A percentile compares a stretch with the other conserved stretches of the same genome.
phyloP scores from a whole-genome alignment of 2,329 filamentous ascomycete species.

The Penicillium sp. region DNA sequence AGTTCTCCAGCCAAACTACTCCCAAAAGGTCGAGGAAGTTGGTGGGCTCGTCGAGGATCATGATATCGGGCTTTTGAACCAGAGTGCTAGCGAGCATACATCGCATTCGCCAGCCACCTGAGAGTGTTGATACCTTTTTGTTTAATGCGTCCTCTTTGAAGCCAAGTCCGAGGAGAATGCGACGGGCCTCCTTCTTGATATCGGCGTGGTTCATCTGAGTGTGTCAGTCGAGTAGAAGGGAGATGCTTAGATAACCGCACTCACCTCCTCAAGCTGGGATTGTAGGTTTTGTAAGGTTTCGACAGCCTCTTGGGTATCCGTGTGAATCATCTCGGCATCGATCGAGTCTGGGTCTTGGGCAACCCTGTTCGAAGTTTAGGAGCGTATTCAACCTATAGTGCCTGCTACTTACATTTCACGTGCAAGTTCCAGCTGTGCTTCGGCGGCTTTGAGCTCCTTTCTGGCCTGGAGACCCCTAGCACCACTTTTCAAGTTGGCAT shows the following conservation, averaged over 20 bases:
- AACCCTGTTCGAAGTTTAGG: slow-evolving; percentile 25
- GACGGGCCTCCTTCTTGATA: slow-evolving; percentile 64
- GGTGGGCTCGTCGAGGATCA: slow-evolving; percentile 83
- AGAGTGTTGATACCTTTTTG: slow-evolving; percentile 63
- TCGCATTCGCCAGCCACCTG: slow-evolving; percentile 75
- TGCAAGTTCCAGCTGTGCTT: slow-evolving; percentile 64
- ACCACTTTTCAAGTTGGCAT: slow-evolving; percentile 71
- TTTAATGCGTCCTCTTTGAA: slow-evolving; percentile 64
- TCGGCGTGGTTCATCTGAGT: slow-evolving; percentile 55
- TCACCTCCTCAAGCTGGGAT: slow-evolving; percentile 62
- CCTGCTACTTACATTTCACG: slow-evolving; percentile 46
- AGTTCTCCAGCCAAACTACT: slow-evolving; percentile 79
- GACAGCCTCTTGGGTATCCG: slow-evolving; percentile 66
- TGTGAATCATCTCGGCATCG: slow-evolving; percentile 54
- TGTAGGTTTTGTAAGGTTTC: slow-evolving; percentile 70
- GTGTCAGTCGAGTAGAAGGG: background rate
- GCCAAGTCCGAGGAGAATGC: slow-evolving; percentile 66
- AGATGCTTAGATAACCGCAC: background rate
- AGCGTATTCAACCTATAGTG: background rate
- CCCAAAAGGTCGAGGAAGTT: slow-evolving; percentile 81
- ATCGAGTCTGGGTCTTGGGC: slow-evolving; percentile 58
- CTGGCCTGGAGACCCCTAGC: slow-evolving; percentile 71
- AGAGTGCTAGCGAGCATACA: slow-evolving; percentile 64
- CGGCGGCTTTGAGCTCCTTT: slow-evolving; percentile 69
- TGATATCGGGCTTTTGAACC: slow-evolving; percentile 70